Percentiles rank a stretch among this genome's conserved stretches.
phyloP scores from a whole-genome alignment of 1,139 yeast species.

The Nakaseomyces glabratus region DNA sequence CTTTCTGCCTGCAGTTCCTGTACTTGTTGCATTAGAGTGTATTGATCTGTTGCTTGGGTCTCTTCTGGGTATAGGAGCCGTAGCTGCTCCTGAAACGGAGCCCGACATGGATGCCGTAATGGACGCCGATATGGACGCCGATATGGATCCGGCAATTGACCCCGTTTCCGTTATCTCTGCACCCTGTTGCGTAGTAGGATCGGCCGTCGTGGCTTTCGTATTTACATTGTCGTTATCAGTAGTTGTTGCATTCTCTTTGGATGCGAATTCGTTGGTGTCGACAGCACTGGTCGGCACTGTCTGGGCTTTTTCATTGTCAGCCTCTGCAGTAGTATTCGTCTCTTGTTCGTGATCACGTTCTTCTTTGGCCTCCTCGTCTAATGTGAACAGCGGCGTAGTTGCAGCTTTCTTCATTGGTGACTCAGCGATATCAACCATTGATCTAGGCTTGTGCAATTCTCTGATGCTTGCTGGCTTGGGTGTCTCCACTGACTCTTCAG shows the following conservation, averaged over 20 bases:
- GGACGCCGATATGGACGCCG: constrained; percentile 9
- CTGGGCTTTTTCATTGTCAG: too few species aligned
- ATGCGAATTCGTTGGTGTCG: too few species aligned
- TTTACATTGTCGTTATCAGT: background rate
- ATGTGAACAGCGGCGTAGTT: background rate
- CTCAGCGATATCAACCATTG: constrained; percentile 23
- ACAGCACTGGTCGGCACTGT: too few species aligned
- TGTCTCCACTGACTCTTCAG: too few species aligned
- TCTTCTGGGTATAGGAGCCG: too few species aligned
- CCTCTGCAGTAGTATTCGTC: background rate
- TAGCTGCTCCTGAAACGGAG: constrained; percentile 7
- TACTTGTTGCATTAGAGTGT: too few species aligned
- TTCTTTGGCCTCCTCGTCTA: background rate
- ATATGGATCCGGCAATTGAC: background rate
- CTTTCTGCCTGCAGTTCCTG: constrained; percentile 1
- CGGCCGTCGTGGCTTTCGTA: background rate
- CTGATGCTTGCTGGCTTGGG: too few species aligned
- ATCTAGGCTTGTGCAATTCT: constrained; percentile 18
- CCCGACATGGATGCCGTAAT: constrained; percentile 8
- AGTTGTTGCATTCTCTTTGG: too few species aligned
- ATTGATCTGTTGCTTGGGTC: too few species aligned
- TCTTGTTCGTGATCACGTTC: background rate
- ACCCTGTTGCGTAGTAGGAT: background rate
- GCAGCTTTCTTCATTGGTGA: constrained; percentile 10
- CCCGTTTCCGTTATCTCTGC: too few species aligned